phyloP scores from a whole-genome alignment of 495 filamentous ascomycete species.

The Penicillium antarcticum region DNA sequence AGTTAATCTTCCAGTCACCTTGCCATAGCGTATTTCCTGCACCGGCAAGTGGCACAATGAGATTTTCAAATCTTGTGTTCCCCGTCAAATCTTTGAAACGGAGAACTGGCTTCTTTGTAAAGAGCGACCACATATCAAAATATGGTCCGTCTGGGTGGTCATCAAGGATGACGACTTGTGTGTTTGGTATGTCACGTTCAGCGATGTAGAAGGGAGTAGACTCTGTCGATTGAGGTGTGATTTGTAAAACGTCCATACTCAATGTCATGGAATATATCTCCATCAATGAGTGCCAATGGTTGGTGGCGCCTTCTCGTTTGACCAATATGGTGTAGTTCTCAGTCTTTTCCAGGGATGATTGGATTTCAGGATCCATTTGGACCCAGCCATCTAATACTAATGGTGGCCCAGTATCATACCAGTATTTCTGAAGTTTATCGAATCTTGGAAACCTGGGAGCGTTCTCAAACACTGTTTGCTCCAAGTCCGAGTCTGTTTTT shows the following conservation, averaged over 20 bases:
- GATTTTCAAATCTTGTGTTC: conserved; percentile 15
- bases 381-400: conserved; percentile 5
- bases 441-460: not conserved
- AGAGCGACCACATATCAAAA: conserved; percentile 32
- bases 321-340: conserved; percentile 26
- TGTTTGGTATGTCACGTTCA: conserved; percentile 20
- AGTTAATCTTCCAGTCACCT: conserved; percentile 25
- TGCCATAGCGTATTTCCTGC: conserved; percentile 37
- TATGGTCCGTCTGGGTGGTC: conserved; percentile 31
- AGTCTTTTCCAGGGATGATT: no score
- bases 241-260: conserved; percentile 32
- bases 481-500: no score
- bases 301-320: conserved; percentile 32
- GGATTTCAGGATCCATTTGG: no score
- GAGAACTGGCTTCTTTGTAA: conserved; percentile 19
- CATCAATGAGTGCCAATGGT: conserved; percentile 39
- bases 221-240: conserved; percentile 7
- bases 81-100: conserved; percentile 19
- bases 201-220: conserved; percentile 9
- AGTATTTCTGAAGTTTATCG: conserved; percentile 12
- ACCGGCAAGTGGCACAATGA: conserved; percentile 37
- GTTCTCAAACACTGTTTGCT: no score
- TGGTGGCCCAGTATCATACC: conserved; percentile 21
- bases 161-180: conserved; percentile 34
- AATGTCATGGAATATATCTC: conserved; percentile 35